Evolutionary conservation across 495 filamentous ascomycete genomes (phyloP).

Genomic region (Podospora appendiculata): DNA sequence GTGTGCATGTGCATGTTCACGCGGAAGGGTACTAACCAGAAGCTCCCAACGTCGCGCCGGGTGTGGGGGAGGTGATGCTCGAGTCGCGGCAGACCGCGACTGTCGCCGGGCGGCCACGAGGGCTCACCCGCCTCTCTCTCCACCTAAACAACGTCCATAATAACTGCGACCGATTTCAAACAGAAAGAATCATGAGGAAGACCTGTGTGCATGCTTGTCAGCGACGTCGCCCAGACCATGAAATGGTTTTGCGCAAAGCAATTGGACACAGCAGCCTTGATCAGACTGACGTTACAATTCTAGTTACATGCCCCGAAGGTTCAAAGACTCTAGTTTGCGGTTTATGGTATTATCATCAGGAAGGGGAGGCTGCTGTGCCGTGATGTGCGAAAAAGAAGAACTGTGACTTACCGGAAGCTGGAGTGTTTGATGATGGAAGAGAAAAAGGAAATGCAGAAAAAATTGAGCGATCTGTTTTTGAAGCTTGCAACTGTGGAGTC

Average conservation of each 20-base stretch:
- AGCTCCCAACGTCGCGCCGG: not conserved
- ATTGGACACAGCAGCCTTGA: constrained; percentile 22
- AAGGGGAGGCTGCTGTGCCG: constrained; percentile 11
- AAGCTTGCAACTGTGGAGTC: constrained; percentile 21
- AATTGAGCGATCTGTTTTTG: constrained; percentile 20
- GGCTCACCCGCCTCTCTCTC: no score
- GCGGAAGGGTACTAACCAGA: constrained; percentile 9
- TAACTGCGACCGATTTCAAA: not conserved
- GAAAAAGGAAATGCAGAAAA: constrained; percentile 7
- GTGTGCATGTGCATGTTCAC: not conserved
- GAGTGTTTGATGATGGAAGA: constrained; percentile 10
- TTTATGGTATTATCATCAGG: constrained; percentile 62
- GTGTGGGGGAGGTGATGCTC: no score
- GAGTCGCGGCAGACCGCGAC: no score
- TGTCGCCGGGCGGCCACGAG: no score
- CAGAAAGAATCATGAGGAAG: not conserved
- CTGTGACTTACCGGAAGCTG: constrained; percentile 20
- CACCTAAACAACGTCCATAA: no score
- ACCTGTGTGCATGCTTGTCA: constrained; percentile 1
- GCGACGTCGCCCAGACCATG: not conserved
- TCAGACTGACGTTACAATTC: constrained; percentile 99
- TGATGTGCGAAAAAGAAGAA: constrained; percentile 4
- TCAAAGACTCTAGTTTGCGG: constrained; percentile 99
- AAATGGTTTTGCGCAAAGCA: not conserved
- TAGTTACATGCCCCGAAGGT: constrained; percentile 77